These are phyloP conservation scores for Cenchrus fungigraminus DNA, from an alignment of 176 grass and related monocot species.

Conservation along the genomic window DNA sequence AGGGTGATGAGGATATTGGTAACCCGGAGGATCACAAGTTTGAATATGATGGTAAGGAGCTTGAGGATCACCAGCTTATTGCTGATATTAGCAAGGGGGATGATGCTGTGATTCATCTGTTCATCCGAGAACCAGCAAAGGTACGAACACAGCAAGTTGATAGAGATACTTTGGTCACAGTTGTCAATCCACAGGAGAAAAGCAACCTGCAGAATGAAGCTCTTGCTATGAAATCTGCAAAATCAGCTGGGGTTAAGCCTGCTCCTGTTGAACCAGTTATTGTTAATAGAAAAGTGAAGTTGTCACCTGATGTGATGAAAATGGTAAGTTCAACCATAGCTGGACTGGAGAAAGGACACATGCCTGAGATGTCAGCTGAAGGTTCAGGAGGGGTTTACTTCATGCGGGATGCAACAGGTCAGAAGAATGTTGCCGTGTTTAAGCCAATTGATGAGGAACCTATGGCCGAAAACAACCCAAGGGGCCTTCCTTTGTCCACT, in stretches of 20 bases:
- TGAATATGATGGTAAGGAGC: slow-evolving; percentile 62
- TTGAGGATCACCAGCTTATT: slow-evolving; percentile 70
- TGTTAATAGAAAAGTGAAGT: slow-evolving; percentile 52
- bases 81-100: slow-evolving; percentile 69
- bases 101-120: slow-evolving; percentile 71
- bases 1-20: slow-evolving; percentile 44
- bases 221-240: slow-evolving; percentile 24
- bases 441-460: slow-evolving; percentile 93
- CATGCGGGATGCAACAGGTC: slow-evolving; percentile 64
- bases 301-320: slow-evolving; percentile 49
- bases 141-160: slow-evolving; percentile 48
- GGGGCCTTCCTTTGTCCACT: slow-evolving; percentile 59
- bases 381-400: slow-evolving; percentile 82
- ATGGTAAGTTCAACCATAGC: slow-evolving; percentile 52
- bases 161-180: slow-evolving; percentile 57
- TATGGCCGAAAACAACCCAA: slow-evolving; percentile 74
- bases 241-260: slow-evolving; percentile 38
- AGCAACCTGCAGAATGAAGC: slow-evolving; percentile 42
- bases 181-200: slow-evolving; percentile 47
- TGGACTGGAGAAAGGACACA: slow-evolving; percentile 61
- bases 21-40: slow-evolving; percentile 58
- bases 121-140: slow-evolving; percentile 67
- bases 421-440: slow-evolving; percentile 68
- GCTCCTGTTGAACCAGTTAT: slow-evolving; percentile 58
- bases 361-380: slow-evolving; percentile 70